A percentile compares a stretch with the other conserved stretches of the same genome.
Evolutionary conservation across 768 basidiomycete species (phyloP).

Genomic region (Tulasnella sp.): DNA sequence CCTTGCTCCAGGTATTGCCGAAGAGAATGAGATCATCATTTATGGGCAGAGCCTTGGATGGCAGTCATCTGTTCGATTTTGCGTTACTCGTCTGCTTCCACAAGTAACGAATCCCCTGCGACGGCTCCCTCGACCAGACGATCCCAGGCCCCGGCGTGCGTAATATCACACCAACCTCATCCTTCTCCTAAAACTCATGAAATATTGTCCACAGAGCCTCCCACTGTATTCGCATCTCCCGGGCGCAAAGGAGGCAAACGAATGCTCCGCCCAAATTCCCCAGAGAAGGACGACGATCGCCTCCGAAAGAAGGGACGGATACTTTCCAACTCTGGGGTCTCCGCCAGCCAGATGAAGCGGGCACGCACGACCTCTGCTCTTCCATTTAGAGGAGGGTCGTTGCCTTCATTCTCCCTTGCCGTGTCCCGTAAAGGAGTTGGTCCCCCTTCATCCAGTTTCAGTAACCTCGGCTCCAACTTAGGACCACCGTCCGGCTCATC

Average conservation of each 20-base stretch:
- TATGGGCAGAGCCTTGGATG: slow-evolving; percentile 10
- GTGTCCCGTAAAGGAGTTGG: not conserved
- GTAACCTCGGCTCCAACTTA: not conserved
- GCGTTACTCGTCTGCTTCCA: slow-evolving; percentile 15
- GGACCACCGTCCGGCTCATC: not conserved
- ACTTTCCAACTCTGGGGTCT: not conserved
- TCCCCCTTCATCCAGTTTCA: not conserved
- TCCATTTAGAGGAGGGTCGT: not conserved
- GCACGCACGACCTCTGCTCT: not conserved
- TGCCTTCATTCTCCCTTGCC: not conserved
- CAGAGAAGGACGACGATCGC: slow-evolving; percentile 6
- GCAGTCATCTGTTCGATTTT: slow-evolving; percentile 4
- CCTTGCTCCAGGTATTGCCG: not conserved
- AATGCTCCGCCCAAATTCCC: not conserved
- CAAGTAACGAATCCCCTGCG: not conserved
- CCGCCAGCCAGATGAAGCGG: not conserved
- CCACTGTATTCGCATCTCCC: slow-evolving; percentile 3
- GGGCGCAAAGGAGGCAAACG: slow-evolving; percentile 15
- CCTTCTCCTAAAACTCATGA: not conserved
- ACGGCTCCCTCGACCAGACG: slow-evolving; percentile 15
- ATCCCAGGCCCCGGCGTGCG: slow-evolving; percentile 16
- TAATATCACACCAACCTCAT: not conserved
- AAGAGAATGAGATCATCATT: slow-evolving; percentile 18
- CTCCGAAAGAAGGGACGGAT: slow-evolving; percentile 17
- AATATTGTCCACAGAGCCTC: not conserved